Evolutionary conservation across 2,329 filamentous ascomycete species (phyloP), one percentile per base, ranked within the genome.

Genomic region (Epichloe hybrida): DNA sequence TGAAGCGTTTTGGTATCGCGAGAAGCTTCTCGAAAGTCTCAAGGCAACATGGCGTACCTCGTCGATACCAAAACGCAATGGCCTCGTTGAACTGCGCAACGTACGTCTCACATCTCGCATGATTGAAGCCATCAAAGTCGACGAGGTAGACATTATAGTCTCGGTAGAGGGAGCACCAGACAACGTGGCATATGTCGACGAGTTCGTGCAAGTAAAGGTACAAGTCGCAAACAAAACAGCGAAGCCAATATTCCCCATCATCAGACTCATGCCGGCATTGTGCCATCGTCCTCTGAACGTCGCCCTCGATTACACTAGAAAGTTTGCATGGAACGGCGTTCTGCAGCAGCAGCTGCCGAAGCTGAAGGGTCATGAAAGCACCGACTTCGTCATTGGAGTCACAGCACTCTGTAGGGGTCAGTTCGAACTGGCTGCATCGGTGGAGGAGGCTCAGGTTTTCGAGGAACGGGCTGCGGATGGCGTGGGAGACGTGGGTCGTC

Each of bases 1-100:
- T 48, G 88, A 95, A 67, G 81, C 83, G 0, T 96, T 96, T 64
- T 96, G 90, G 90, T 95, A 88, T 65, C 80, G 89, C 15, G 86
- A 95, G 64, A 81, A 80, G 61, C 76, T 96, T 2, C 75, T 96
- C 3, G 82, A 84, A 53, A 73, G 74, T 41, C 69, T 95, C 9
- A 75, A 74, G 27, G 88, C 84, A 0, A 79, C 74, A 0, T 96
- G 90, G 90, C 78, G 72, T 50, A 80, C 79, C 0, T 71, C 58
- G 1, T 71, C 72, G 1, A 70, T 71, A 2, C 70, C 72, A 0
- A 65, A 69, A 44, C 75, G 84, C 39, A 69, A 71, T 44, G 90
- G 90, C 3, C 73, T 72, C 1, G 77, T 96, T 48, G 88, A 95
- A 61, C 70, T 95, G 4, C 81, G 89, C 41, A 81, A 80, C 36